Evolutionary conservation across 768 basidiomycete species (phyloP).

Genomic region (Tricholoma hemisulphureum): DNA sequence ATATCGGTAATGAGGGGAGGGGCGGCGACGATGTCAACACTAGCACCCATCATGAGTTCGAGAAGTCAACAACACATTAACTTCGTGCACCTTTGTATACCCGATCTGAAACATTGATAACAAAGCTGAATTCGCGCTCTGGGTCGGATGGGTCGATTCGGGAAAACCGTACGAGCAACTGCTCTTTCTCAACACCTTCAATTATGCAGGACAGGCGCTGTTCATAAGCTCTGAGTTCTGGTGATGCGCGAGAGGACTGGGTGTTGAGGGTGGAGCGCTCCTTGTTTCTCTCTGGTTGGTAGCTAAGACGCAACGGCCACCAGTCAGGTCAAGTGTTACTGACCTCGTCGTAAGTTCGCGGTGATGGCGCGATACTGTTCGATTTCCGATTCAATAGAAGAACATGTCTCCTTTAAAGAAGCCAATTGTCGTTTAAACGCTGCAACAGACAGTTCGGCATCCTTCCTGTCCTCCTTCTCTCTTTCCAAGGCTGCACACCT

Average conservation of each 20-base stretch:
- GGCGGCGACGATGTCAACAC: slow-evolving; percentile 80
- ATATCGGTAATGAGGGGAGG: slow-evolving; percentile 61
- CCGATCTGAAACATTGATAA: slow-evolving; percentile 66
- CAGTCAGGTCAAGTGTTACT: slow-evolving; percentile 12
- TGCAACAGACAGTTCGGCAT: slow-evolving; percentile 60
- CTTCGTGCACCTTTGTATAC: slow-evolving; percentile 59
- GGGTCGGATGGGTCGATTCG: slow-evolving; percentile 58
- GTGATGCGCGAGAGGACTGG: slow-evolving; percentile 49
- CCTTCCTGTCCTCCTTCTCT: slow-evolving; percentile 73
- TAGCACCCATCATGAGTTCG: slow-evolving; percentile 29
- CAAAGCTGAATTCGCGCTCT: slow-evolving; percentile 66
- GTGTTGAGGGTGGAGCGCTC: slow-evolving; percentile 57
- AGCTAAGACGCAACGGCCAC: not conserved
- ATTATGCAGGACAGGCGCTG: slow-evolving; percentile 58
- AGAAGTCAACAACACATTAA: not conserved
- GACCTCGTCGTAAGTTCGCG: slow-evolving; percentile 65
- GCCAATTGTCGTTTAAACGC: slow-evolving; percentile 66
- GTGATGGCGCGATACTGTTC: slow-evolving; percentile 66
- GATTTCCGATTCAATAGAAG: slow-evolving; percentile 64
- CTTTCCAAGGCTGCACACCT: slow-evolving; percentile 51
- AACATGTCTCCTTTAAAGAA: slow-evolving; percentile 57
- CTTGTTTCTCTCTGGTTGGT: slow-evolving; percentile 56
- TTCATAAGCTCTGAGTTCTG: slow-evolving; percentile 60
- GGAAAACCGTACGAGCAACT: slow-evolving; percentile 71
- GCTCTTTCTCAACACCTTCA: slow-evolving; percentile 76